These are phyloP conservation scores for Aspergillus sclerotiicarbonarius DNA, from an alignment of 495 filamentous ascomycete genomes.

Conservation along the genomic window DNA sequence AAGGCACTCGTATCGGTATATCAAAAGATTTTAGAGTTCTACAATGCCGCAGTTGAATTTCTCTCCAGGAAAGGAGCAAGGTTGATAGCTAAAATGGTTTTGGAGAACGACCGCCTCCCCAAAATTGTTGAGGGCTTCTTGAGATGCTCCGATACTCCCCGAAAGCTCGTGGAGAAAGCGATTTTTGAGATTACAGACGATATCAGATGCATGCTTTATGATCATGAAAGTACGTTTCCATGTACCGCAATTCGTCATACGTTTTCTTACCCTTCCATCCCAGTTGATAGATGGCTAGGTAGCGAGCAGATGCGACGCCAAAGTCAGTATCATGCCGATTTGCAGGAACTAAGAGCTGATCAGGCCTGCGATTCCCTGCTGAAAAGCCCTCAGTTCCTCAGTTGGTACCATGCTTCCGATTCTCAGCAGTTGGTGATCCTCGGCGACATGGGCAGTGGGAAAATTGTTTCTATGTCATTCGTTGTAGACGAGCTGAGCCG, in stretches of 20 bases:
- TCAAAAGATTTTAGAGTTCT: constrained; percentile 6
- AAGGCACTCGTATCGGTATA: constrained; percentile 4
- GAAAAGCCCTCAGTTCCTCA: constrained; percentile 9
- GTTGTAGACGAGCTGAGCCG: constrained; percentile 22
- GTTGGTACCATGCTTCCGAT: constrained; percentile 13
- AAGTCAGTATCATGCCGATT: constrained; percentile 9
- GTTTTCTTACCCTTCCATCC: constrained; percentile 8
- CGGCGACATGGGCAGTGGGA: constrained; percentile 27
- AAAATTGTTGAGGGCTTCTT: constrained; percentile 1
- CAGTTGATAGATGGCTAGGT: constrained; percentile 16
- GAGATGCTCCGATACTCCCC: not conserved
- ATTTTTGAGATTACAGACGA: not conserved
- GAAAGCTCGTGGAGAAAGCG: not conserved
- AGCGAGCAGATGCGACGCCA: constrained; percentile 14
- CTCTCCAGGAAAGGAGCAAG: not conserved
- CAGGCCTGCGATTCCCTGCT: constrained; percentile 17
- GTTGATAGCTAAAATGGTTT: not conserved
- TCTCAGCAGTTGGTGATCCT: constrained; percentile 22
- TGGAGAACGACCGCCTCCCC: constrained; percentile 1
- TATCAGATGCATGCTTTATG: constrained; percentile 22
- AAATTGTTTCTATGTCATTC: constrained; percentile 23
- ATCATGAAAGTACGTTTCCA: constrained; percentile 23
- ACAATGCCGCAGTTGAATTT: not conserved
- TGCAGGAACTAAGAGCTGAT: constrained; percentile 16
- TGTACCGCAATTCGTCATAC: not conserved